Evolutionary conservation across 2,329 filamentous ascomycete genomes (phyloP).

Genomic region (Sporothrix brunneoviolacea): DNA sequence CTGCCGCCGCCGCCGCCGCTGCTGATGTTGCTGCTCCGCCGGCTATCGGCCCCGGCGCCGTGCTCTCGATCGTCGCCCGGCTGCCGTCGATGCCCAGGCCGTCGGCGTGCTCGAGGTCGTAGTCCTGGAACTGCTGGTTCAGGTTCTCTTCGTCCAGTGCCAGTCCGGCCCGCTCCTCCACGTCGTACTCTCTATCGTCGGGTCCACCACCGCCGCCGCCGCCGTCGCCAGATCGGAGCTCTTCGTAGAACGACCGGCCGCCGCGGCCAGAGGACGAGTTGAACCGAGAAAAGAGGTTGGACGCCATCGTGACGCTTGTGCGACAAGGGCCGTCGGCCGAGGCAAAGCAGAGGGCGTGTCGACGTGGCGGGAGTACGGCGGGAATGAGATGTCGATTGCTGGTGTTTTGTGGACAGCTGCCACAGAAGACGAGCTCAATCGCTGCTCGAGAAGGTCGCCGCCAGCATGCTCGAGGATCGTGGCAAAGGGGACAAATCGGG

Average conservation of each 20-base stretch:
- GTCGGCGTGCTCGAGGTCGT: conserved; percentile 39
- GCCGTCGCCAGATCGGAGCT: conserved; percentile 38
- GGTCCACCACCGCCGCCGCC: conserved; percentile 20
- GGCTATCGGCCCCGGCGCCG: neutral
- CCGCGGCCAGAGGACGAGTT: conserved; percentile 28
- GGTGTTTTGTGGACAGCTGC: neutral
- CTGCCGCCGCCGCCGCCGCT: neutral
- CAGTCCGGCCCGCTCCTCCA: conserved; percentile 36
- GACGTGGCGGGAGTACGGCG: neutral
- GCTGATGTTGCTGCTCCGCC: neutral
- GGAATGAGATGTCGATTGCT: neutral
- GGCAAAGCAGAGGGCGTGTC: neutral
- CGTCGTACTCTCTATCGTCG: conserved; percentile 27
- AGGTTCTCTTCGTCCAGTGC: conserved; percentile 48
- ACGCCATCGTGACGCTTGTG: conserved; percentile 32
- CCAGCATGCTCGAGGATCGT: conserved; percentile 3
- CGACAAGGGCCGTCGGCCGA: neutral
- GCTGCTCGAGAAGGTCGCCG: neutral
- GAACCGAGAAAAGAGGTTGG: conserved; percentile 42
- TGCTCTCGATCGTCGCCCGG: conserved; percentile 31
- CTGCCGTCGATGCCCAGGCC: conserved; percentile 41
- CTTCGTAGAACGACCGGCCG: conserved; percentile 44
- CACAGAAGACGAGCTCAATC: conserved; percentile 9
- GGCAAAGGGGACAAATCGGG: neutral
- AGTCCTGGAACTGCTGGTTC: conserved; percentile 43